Evolutionary conservation across 768 basidiomycete genomes (phyloP), one percentile per base, ranked within the genome.

Genomic region (Suillus placidus): DNA sequence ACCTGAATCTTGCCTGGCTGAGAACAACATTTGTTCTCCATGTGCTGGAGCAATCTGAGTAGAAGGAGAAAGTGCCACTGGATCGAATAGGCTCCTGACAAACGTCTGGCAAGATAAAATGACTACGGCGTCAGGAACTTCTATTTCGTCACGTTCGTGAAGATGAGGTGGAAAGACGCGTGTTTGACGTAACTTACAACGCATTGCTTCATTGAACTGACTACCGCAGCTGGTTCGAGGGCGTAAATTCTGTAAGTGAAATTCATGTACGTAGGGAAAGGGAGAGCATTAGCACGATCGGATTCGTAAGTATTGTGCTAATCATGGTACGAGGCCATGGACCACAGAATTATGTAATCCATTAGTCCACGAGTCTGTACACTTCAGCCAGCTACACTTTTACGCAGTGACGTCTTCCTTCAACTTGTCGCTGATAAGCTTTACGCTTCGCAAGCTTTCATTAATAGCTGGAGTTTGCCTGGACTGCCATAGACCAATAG

Each of bases 221-320:
- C 38, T 49, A 77, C 66, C 65, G 85, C 84, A 83, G 84, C 79
- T 67, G 26, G 38, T 42, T 60, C 38, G 10, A 20, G 38, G 38
- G 38, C 38, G 38, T 30, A 60, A 10, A 30, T 60, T 26, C 16
- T 10, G 16, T 10, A 30, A 10, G 26, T 42, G 26, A 42, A 42
- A 42, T 30, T 40, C 38, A 20, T 18, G 38, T n/a, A n/a, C n/a
- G n/a, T 42, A 40, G 16, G 14, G 54, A 57, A 14, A 34, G 20
- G 20, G 54, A 55, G 37, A 38, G 35, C 4, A 6, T 30, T 32
- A 34, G 54, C 54, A 34, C 20, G 54, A 55, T 55, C 32, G n/a
- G n/a, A n/a, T n/a, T n/a, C n/a, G n/a, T n/a, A n/a, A n/a, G n/a
- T n/a, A n/a, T n/a, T n/a, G 32, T 55, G 18, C 14, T 47, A 23